Evolutionary conservation across 805 yeast species (phyloP).

Genomic region (Candida argentea): DNA sequence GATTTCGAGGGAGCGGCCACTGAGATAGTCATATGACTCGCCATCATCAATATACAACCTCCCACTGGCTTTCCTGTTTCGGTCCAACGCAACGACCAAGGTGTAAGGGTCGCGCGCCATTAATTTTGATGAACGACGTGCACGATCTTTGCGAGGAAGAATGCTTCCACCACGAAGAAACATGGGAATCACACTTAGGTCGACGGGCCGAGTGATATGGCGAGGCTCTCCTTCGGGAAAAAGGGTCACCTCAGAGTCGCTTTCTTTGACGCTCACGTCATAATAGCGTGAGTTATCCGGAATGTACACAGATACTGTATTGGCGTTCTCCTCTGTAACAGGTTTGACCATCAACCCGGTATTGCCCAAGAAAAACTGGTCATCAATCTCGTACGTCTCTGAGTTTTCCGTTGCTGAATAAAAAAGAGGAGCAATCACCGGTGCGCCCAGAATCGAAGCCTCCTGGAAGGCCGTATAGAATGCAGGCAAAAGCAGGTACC

Average conservation of each 20-base stretch:
- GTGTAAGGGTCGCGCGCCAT: slow-evolving; percentile 80
- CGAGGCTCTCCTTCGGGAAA: slow-evolving; percentile 24
- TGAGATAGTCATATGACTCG: slow-evolving; percentile 47
- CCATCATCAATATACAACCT: slow-evolving; percentile 79
- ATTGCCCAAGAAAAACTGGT: slow-evolving; percentile 71
- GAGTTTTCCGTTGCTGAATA: slow-evolving; percentile 42
- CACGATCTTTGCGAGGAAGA: slow-evolving; percentile 55
- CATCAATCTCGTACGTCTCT: slow-evolving; percentile 53
- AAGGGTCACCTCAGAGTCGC: slow-evolving; percentile 12
- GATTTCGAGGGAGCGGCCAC: slow-evolving; percentile 40
- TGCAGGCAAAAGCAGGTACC: slow-evolving; percentile 72
- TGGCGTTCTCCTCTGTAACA: slow-evolving; percentile 46
- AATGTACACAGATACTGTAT: slow-evolving; percentile 31
- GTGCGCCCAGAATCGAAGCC: slow-evolving; percentile 50
- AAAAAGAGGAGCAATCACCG: slow-evolving; percentile 62
- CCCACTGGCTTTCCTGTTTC: slow-evolving; percentile 43
- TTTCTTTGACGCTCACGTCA: slow-evolving; percentile 35
- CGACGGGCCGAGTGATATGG: slow-evolving; percentile 26
- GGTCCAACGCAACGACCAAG: slow-evolving; percentile 48
- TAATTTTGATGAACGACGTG: slow-evolving; percentile 68
- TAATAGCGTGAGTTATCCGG: slow-evolving; percentile 52
- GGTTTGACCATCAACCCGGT: slow-evolving; percentile 75
- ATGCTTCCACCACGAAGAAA: slow-evolving; percentile 73
- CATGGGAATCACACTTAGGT: slow-evolving; percentile 59
- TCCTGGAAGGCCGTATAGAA: slow-evolving; percentile 72